Evolutionary conservation across 1,139 yeast genomes (phyloP).

Genomic region (Saccharomyces hybrid): DNA sequence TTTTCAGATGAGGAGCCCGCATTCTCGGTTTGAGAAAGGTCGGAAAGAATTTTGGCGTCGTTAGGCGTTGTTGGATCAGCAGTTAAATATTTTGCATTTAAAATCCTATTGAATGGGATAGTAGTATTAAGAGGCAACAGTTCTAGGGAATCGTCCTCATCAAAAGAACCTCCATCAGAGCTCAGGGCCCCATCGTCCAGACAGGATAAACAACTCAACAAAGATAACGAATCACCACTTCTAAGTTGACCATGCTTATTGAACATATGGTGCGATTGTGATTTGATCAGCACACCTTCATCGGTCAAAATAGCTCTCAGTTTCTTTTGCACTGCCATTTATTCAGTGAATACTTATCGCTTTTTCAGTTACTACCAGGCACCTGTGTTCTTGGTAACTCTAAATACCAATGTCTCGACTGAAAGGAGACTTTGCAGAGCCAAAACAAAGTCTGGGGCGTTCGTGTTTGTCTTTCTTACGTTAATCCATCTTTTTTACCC

Average conservation of each 20-base stretch:
- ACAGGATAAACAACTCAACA: conserved; percentile 1
- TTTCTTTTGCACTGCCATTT: not conserved
- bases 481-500: not conserved
- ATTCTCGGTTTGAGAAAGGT: not conserved
- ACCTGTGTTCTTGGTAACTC: not conserved
- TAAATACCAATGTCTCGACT: not conserved
- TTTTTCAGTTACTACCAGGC: not conserved
- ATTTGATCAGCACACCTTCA: conserved; percentile 3
- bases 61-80: not conserved
- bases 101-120: conserved; percentile 3
- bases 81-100: not conserved
- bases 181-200: conserved; percentile 2
- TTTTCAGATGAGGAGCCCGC: not conserved
- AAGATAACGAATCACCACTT: not conserved
- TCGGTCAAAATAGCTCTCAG: conserved; percentile 3
- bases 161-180: conserved; percentile 1
- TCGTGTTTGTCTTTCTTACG: not conserved
- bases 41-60: not conserved
- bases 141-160: not conserved
- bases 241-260: not conserved
- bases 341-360: not conserved
- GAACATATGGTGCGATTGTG: conserved; percentile 1
- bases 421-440: not conserved
- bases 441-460: not conserved
- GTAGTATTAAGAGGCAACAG: not conserved